Conservation (phyloP, 345 rosid genomes). For the Barbarea vulgaris region DNA sequence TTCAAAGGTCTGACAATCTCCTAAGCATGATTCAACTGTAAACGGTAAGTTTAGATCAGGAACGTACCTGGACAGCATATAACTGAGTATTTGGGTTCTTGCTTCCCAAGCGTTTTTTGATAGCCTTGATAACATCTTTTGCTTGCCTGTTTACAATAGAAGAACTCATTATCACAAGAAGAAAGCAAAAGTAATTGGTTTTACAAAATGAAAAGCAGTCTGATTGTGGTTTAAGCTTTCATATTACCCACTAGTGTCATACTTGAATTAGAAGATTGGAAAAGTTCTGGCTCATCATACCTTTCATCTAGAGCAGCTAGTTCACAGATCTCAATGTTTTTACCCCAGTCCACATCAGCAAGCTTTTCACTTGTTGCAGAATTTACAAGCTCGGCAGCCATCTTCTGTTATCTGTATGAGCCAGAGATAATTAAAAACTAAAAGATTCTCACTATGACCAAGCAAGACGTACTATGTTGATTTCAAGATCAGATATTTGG, state of each 20-base stretch:
- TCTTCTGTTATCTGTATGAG: conserved; percentile 41
- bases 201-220: neutral
- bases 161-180: conserved; percentile 3
- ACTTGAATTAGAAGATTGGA: neutral
- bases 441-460: conserved; percentile 11
- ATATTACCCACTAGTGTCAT: neutral
- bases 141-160: conserved; percentile 58
- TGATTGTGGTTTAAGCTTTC: neutral
- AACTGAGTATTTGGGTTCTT: conserved; percentile 65
- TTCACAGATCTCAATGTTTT: conserved; percentile 93
- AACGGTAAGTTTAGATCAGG: conserved; percentile 20
- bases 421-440: conserved; percentile 4
- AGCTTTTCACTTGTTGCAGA: conserved; percentile 89
- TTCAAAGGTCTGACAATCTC: neutral
- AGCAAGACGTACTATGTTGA: neutral
- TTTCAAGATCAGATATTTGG: neutral
- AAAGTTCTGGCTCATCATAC: conserved; percentile 38
- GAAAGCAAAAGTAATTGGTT: neutral
- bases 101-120: conserved; percentile 84
- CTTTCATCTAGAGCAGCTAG: conserved; percentile 71
- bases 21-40: neutral
- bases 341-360: conserved; percentile 83
- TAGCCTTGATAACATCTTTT: conserved; percentile 81
- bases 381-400: conserved; percentile 91
- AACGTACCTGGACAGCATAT: conserved; percentile 78